Evolutionary conservation across 768 basidiomycete genomes (phyloP).

Genomic region (Rhodotorula taiwanensis): DNA sequence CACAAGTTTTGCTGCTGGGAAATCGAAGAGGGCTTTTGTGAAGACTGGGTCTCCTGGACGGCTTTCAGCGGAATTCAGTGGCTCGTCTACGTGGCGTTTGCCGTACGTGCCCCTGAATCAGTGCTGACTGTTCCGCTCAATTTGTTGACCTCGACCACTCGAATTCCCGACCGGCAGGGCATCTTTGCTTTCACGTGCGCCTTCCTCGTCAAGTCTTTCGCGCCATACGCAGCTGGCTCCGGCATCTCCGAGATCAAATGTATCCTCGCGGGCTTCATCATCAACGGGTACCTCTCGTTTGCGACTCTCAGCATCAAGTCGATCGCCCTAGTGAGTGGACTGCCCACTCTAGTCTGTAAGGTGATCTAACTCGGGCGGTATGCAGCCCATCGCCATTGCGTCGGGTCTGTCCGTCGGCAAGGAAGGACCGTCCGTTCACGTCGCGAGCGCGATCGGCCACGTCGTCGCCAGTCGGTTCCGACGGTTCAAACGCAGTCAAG

Average conservation of each 20-base stretch:
- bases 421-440: constrained; percentile 96
- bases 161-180: constrained; percentile 49
- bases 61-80: constrained; percentile 60
- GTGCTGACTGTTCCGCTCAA: too few relatives aligned
- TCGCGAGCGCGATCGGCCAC: constrained; percentile 87
- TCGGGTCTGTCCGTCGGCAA: constrained; percentile 96
- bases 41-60: constrained; percentile 90
- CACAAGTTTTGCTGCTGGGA: constrained; percentile 99
- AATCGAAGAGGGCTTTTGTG: constrained; percentile 77
- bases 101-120: too few relatives aligned
- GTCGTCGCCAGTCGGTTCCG: constrained; percentile 78
- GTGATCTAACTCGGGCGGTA: background rate
- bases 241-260: constrained; percentile 99
- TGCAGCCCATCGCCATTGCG: constrained; percentile 87
- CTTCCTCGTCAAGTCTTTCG: constrained; percentile 77
- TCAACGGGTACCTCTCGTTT: constrained; percentile 87
- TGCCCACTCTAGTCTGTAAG: background rate
- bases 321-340: constrained; percentile 67
- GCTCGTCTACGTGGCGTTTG: constrained; percentile 79
- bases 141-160: background rate
- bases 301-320: constrained; percentile 91
- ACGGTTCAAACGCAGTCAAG: constrained; percentile 77
- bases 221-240: constrained; percentile 92
- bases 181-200: constrained; percentile 78
- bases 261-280: constrained; percentile 91